Conservation (phyloP, 768 basidiomycete genomes). For the Tricholoma hemisulphureum region DNA sequence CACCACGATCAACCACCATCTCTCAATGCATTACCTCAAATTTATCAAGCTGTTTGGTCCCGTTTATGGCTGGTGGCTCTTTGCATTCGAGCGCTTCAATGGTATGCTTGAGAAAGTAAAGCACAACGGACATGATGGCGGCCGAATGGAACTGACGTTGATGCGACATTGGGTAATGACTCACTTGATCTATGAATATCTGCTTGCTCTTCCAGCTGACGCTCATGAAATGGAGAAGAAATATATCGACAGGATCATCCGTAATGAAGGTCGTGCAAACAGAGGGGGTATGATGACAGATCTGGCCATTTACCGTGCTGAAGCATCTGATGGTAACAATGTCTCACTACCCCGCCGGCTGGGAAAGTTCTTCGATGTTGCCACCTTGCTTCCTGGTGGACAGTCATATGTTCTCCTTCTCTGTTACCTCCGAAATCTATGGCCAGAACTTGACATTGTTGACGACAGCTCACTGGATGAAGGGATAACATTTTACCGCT, state of each 20-base stretch:
- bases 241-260: slow-evolving; percentile 9
- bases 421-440: not conserved
- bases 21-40: slow-evolving; percentile 22
- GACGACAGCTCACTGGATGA: not conserved
- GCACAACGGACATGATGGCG: slow-evolving; percentile 29
- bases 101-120: slow-evolving; percentile 32
- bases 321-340: slow-evolving; percentile 8
- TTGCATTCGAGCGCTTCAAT: slow-evolving; percentile 35
- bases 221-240: slow-evolving; percentile 10
- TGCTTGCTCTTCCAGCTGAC: not conserved
- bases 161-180: slow-evolving; percentile 27
- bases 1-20: slow-evolving; percentile 27
- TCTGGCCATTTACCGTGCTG: slow-evolving; percentile 20
- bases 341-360: slow-evolving; percentile 1
- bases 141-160: slow-evolving; percentile 29
- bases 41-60: slow-evolving; percentile 28
- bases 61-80: slow-evolving; percentile 35
- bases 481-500: not conserved
- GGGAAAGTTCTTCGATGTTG: not conserved
- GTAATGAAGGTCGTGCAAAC: slow-evolving; percentile 10
- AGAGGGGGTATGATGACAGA: slow-evolving; percentile 21
- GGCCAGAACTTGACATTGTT: slow-evolving; percentile 2
- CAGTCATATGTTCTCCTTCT: not conserved
- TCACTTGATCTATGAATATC: slow-evolving; percentile 23
- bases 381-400: not conserved